Evolutionary conservation across 192 early-diverging fungal genomes (phyloP), one percentile per base, ranked within the genome.

Genomic region (Chytriomyces sp.): DNA sequence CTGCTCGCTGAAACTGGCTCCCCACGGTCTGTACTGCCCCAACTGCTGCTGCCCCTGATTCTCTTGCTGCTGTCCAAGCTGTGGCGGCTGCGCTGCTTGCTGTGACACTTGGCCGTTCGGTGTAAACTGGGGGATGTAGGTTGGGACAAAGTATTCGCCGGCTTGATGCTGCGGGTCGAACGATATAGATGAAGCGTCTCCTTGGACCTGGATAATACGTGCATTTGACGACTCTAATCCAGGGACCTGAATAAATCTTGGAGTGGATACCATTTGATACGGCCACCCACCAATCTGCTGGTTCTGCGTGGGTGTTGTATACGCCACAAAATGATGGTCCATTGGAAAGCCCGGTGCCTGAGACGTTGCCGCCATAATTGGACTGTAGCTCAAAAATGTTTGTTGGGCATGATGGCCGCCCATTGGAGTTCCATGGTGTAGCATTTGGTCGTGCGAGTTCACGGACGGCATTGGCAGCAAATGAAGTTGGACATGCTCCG

Each of bases 191-290:
- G 45, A 7, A 23, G 68, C 20, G 26, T 69, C 68, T 53, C 68
- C 68, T 69, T 69, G 68, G 24, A 69, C 68, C 53, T 69, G 68
- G 53, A 69, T 69, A 26, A 69, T 69, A 50, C 68, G 68, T 20
- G 68, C 68, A 20, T 11, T 7, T 8, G 68, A 18, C 26, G 68
- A 53, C 20, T 69, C 68, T 20, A 20, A 10, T 3, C 59, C 49
- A 4, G n/a, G 60, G 6, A 73, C 71, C 20, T 73, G 71, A 45
- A 73, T 61, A n/a, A 62, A 63, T 45, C 71, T 73, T 13, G 57
- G 71, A 47, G 71, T 46, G 20, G 57, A 13, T 10, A 73, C 60
- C 57, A 73, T 63, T 47, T 73, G 71, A 26, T 61, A 63, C 24
- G 71, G 60, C 57, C 71, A 61, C 10, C 44, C 59, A 13, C 60